phyloP scores from a whole-genome alignment of 306 rosid genomes.

The Dalbergia cochinchinensis region DNA sequence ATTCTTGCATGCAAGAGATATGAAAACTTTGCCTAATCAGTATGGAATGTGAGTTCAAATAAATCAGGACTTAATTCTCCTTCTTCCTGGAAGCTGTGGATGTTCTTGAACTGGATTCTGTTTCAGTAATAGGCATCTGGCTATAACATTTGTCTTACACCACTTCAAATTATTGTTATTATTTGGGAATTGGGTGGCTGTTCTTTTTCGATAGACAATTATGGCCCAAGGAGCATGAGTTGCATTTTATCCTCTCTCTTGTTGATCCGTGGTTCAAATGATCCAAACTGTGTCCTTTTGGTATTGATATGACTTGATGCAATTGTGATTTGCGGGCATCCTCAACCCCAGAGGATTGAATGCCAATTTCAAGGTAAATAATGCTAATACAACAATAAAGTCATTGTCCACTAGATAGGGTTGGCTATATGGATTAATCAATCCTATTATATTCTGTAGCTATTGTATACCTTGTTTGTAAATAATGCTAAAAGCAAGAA shows the following conservation, averaged over 20 bases:
- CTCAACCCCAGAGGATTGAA: conserved; percentile 2
- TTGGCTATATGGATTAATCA: neutral
- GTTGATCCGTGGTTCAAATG: neutral
- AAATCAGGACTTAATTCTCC: neutral
- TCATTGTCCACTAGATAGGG: neutral
- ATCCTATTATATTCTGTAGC: neutral
- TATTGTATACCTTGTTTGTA: neutral
- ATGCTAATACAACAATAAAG: conserved; percentile 1
- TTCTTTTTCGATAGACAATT: neutral
- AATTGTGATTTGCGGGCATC: conserved; percentile 5
- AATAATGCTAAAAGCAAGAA: neutral
- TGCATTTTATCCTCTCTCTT: conserved; percentile 15
- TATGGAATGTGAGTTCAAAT: conserved; percentile 15
- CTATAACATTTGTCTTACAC: neutral
- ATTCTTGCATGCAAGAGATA: neutral
- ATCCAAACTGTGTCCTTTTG: neutral
- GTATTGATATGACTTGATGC: neutral
- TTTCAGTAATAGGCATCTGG: neutral
- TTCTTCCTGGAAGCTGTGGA: neutral
- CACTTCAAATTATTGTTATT: neutral
- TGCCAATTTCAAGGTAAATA: neutral
- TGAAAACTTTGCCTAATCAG: neutral
- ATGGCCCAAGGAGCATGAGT: neutral
- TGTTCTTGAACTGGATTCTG: conserved; percentile 1
- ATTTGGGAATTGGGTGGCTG: neutral